Base-by-base conservation (phyloP, 164 flowering plant genomes). In the Annona cherimola region DNA sequence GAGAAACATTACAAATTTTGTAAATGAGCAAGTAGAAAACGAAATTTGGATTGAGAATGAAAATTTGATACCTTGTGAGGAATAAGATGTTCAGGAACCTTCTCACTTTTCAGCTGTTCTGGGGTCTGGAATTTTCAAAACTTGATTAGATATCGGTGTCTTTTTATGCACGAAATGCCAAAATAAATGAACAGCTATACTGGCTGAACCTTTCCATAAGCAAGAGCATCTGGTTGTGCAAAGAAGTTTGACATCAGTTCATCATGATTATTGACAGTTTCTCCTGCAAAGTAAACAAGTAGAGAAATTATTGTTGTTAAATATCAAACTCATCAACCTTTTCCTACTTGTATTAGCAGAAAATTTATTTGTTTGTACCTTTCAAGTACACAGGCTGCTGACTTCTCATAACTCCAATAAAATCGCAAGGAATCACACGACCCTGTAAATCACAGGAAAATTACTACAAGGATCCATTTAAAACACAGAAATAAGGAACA, bases 191-290 rank as follows among this genome's bases (percentile, higher is more conserved):
- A 16, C 42, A 42, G 26, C 12, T 35, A 40, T 42, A 39, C 40
- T 50, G 20, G 57, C 68, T 4, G 70, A 26, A 95, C 99, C 96
- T 95, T 95, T 73, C 99, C 99, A 87, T 87, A 92, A 42, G 99
- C 99, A 76, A 95, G 92, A 70, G 99, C 99, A 89, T 95, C 99
- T 26, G 99, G 96, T 79, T 95, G 99, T 3, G 99, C 99, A 81
- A 92, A 95, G 73, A 92, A 95, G 87, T 95, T 95, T 9, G 99
- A 95, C 98, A 95, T 95, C 72, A 95, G 97, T 81, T 95, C 97
- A 77, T 95, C 98, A 68, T 95, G 99, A 81, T 93, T 95, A 77
- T 85, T 91, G 73, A 95, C 97, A 43, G 83, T 78, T 80, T 95
- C 99, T 76, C 92, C 99, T 95, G 89, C 39, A 71, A 81, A 74